A percentile compares a stretch with the other conserved stretches of the same genome.
Conservation (phyloP, 1,284 basidiomycete genomes). For the Abortiporus biennis region DNA sequence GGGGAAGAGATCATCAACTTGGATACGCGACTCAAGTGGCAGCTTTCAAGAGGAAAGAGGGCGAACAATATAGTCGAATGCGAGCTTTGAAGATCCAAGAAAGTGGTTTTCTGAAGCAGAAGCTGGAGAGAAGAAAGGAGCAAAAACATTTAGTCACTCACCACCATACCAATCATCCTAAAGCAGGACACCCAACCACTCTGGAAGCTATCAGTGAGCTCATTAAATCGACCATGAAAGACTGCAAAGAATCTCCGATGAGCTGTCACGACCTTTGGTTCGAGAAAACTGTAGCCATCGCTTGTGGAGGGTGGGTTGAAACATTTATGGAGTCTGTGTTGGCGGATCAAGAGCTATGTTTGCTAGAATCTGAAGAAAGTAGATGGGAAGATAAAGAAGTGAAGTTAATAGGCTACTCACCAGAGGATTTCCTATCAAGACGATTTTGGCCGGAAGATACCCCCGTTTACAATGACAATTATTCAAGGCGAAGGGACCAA, state of each 20-base stretch:
- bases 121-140: slow-evolving; percentile 18
- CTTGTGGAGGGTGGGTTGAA: slow-evolving; percentile 72
- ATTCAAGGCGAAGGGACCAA: background rate
- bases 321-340: slow-evolving; percentile 46
- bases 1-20: slow-evolving; percentile 57
- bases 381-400: slow-evolving; percentile 34
- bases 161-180: slow-evolving; percentile 44
- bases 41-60: slow-evolving; percentile 50
- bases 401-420: background rate
- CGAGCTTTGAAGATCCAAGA: slow-evolving; percentile 32
- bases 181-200: slow-evolving; percentile 34
- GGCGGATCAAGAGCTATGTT: slow-evolving; percentile 22
- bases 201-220: slow-evolving; percentile 43
- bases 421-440: no score
- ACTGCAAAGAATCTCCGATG: slow-evolving; percentile 43
- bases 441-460: no score
- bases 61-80: slow-evolving; percentile 18
- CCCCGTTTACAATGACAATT: no score
- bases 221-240: slow-evolving; percentile 49
- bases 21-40: slow-evolving; percentile 74
- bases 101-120: slow-evolving; percentile 22
- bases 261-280: slow-evolving; percentile 69
- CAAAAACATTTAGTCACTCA: slow-evolving; percentile 51
- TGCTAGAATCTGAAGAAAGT: slow-evolving; percentile 14
- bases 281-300: slow-evolving; percentile 42